Base-by-base conservation (phyloP, 2,329 filamentous ascomycete genomes). In the Ustilaginoidea virens region DNA sequence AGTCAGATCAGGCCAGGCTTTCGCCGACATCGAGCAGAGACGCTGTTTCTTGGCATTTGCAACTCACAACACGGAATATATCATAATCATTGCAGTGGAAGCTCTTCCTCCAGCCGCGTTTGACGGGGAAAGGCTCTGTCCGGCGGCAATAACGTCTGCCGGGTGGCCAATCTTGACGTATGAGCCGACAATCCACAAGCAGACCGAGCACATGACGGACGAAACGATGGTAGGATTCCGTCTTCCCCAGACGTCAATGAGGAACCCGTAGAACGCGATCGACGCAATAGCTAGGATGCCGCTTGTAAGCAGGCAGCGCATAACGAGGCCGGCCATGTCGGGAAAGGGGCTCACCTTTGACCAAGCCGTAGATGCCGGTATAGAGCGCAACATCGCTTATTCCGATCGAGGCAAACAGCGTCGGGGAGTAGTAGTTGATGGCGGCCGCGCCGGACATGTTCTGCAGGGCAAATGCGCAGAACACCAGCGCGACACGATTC, bases 81-180 rank as follows among this genome's bases (percentile, higher is more conserved):
- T 48, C 49, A 68, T 69, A 15, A 69, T 60, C 41, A 62, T 63
- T 3, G 63, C 63, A 18, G 64, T 67, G 6, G 65, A 64, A 10
- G 64, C 54, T 33, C 62, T 58, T 0, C 64, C 66, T 32, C 61
- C 63, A 4, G 56, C n/a, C n/a, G n/a, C n/a, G n/a, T n/a, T n/a
- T n/a, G n/a, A n/a, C n/a, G n/a, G n/a, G n/a, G n/a, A n/a, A n/a
- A n/a, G n/a, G n/a, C n/a, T 58, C 43, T 0, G 54, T 58, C 0
- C 54, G 56, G 51, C 50, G 1, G 44, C 49, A 23, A 64, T 61
- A 14, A 58, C 55, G 2, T 41, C 49, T 7, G 58, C 54, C 0
- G 64, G 63, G 27, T 66, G 58, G 2, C 58, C 59, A 25, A 60
- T 57, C 44, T 63, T 61, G 22, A 69, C 63, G 34, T 68, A 69